Conservation (phyloP, 148 eudicot genomes). For the Beta vulgaris region DNA sequence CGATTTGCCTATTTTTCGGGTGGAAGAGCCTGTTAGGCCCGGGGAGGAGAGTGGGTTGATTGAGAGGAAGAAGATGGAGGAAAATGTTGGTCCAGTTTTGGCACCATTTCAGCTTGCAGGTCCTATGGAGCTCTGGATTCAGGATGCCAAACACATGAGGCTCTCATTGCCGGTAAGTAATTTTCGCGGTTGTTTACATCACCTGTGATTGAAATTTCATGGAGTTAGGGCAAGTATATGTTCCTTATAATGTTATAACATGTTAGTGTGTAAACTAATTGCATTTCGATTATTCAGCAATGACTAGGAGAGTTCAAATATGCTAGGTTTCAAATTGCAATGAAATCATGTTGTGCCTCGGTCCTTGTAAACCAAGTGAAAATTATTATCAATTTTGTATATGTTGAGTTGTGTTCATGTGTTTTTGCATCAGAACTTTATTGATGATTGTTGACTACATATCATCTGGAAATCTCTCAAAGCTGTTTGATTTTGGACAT, state of each 20-base stretch:
- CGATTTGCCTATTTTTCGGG: conserved; percentile 77
- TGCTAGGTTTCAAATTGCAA: neutral
- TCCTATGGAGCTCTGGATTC: conserved; percentile 95
- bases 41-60: conserved; percentile 55
- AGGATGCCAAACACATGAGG: conserved; percentile 76
- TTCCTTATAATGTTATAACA: too few relatives aligned
- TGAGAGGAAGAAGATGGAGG: conserved; percentile 32
- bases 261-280: too few relatives aligned
- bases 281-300: neutral
- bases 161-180: conserved; percentile 63
- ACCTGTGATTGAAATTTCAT: neutral
- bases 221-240: neutral
- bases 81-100: conserved; percentile 53
- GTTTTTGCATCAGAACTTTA: neutral
- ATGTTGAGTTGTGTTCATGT: too few relatives aligned
- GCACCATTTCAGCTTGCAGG: conserved; percentile 94
- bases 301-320: neutral
- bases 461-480: too few relatives aligned
- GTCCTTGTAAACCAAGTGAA: too few relatives aligned
- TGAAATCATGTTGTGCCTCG: neutral
- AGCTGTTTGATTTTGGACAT: too few relatives aligned
- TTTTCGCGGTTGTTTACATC: neutral
- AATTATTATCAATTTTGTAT: too few relatives aligned
- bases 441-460: too few relatives aligned
- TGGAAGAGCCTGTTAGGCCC: conserved; percentile 36